Conservation (phyloP, 805 yeast genomes). For the Cephaloascus albidus region DNA sequence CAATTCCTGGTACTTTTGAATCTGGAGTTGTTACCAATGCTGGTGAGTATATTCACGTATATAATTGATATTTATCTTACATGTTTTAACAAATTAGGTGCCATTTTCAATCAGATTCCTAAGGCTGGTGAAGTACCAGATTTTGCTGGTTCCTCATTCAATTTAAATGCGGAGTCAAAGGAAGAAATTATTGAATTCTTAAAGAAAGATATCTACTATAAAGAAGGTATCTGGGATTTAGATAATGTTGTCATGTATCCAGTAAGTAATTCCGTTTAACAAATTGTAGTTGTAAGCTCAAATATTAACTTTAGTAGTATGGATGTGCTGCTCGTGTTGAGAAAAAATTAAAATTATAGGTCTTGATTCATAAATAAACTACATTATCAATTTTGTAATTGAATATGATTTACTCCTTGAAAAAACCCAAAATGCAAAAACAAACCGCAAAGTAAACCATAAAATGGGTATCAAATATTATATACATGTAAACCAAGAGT, state of each 20-base stretch:
- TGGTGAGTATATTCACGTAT: conserved; percentile 19
- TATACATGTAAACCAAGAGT: too few relatives aligned
- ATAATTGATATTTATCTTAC: too few relatives aligned
- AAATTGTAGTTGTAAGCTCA: too few relatives aligned
- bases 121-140: conserved; percentile 28
- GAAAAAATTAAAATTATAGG: neutral
- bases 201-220: conserved; percentile 53
- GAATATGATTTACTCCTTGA: too few relatives aligned
- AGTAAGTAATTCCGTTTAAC: neutral
- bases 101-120: conserved; percentile 35
- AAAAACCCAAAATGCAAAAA: too few relatives aligned
- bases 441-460: too few relatives aligned
- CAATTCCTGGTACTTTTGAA: conserved; percentile 30
- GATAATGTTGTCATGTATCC: conserved; percentile 53
- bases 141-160: conserved; percentile 64
- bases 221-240: conserved; percentile 70
- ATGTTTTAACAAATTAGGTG: too few relatives aligned
- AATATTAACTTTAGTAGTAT: neutral
- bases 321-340: neutral
- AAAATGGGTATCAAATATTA: too few relatives aligned
- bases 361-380: too few relatives aligned
- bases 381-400: too few relatives aligned
- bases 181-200: conserved; percentile 60
- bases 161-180: conserved; percentile 51
- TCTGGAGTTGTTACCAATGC: conserved; percentile 30